A percentile compares a stretch with the other conserved stretches of the same genome.
phyloP scores from a whole-genome alignment of 176 grass and related monocot species.

The Triticum monococcum region DNA sequence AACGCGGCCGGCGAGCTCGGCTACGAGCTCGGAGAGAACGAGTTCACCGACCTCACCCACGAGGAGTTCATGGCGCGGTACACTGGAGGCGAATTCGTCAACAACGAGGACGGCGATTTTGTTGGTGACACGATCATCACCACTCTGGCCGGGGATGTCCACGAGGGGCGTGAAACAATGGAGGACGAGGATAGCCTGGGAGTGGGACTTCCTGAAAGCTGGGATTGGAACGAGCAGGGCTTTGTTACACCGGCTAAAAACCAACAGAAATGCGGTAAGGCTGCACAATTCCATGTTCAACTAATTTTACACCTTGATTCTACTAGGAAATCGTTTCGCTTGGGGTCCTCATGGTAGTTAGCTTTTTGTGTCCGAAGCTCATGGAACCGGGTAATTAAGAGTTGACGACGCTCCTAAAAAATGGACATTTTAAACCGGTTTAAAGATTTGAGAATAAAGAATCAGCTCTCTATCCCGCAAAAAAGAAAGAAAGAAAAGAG shows the following conservation, averaged over 20 bases:
- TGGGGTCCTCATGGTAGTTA: too few relatives aligned
- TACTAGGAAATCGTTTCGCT: too few relatives aligned
- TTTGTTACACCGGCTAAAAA: constrained; percentile 47
- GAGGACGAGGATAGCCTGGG: background rate
- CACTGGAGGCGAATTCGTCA: background rate
- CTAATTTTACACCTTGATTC: too few relatives aligned
- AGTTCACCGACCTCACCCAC: constrained; percentile 22
- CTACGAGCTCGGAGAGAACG: constrained; percentile 9
- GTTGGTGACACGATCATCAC: background rate
- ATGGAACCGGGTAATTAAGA: too few relatives aligned
- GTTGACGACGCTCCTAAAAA: too few relatives aligned
- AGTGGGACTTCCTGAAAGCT: background rate
- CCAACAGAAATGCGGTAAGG: constrained; percentile 50
- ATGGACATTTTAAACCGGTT: too few relatives aligned
- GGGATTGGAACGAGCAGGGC: constrained; percentile 52
- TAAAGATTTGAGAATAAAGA: too few relatives aligned
- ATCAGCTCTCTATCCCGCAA: too few relatives aligned
- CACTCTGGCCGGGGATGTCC: background rate
- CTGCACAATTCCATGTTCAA: too few relatives aligned
- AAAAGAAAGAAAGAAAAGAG: too few relatives aligned
- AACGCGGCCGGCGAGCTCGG: background rate
- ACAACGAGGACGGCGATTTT: too few relatives aligned
- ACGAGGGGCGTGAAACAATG: background rate
- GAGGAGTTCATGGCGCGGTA: background rate
- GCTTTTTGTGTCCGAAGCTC: too few relatives aligned